Evolutionary conservation across 768 basidiomycete species (phyloP), one percentile per base, ranked within the genome.

Genomic region (Rhodosporidiobolus sp.): DNA sequence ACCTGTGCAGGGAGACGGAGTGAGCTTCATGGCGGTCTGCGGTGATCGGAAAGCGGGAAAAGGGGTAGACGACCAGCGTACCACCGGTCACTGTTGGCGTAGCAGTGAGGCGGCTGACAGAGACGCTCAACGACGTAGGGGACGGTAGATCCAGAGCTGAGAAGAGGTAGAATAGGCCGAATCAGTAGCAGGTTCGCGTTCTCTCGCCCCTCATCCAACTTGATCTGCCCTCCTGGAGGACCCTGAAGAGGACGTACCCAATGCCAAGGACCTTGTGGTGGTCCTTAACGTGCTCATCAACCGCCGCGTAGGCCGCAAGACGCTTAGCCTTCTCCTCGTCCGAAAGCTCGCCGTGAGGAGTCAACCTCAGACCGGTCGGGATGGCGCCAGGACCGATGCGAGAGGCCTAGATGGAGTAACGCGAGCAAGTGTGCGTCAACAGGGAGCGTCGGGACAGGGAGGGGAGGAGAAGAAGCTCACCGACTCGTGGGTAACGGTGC

Each of bases 81-180:
- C 11, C 94, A 86, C 34, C 95, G 87, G 30, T 86, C 85, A 78
- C 85, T 85, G 84, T 99, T 99, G 20, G 86, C 83, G 46, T 78
- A 72, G 3, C 92, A 94, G 80, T 96, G 93, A 35, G 75, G 75
- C 5, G 60, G 63, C 72, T 89, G 86, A 19, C 92, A 85, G 67
- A 99, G 94, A 63, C 94, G 86, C 76, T 99, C 94, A 32, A 99
- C 94, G 63, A 98, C 94, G 79, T 95, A 99, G 6, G 78, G 77
- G 16, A 79, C 77, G 4, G 79, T 79, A 6, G 75, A 93, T 52
- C 92, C 92, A 88, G 75, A 52, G 30, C 34, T 22, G 32, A 11
- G 4, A 24, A 9, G 26, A n/a, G 19, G 24, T 55, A 26, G 35
- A 46, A 24, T 34, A 35, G 16, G 30, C 10, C 11, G 38, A 24